A percentile compares a stretch with the other conserved stretches of the same genome.
phyloP scores from a whole-genome alignment of 1,284 basidiomycete genomes.

The Coniophora puteana region DNA sequence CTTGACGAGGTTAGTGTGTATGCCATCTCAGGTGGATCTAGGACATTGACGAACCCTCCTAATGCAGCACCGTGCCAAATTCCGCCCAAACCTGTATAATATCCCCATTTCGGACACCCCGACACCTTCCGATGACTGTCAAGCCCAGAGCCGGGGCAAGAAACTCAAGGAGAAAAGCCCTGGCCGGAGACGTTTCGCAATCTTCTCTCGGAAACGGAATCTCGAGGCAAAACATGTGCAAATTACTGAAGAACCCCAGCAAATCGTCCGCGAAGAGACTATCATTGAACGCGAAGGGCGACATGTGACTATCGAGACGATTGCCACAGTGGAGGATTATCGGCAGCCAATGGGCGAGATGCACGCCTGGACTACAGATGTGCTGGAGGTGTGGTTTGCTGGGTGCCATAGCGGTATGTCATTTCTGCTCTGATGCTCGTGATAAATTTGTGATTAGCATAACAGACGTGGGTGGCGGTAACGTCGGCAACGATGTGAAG shows the following conservation, averaged over 20 bases:
- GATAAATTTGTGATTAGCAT: conserved; percentile 4
- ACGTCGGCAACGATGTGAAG: conserved; percentile 38
- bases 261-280: conserved; percentile 18
- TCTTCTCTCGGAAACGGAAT: background rate
- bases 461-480: conserved; percentile 68
- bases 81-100: conserved; percentile 50
- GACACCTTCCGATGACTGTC: no score
- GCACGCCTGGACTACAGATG: conserved; percentile 34
- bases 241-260: background rate
- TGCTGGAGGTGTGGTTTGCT: conserved; percentile 63
- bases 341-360: conserved; percentile 10
- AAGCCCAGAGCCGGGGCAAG: background rate
- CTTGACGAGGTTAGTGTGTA: conserved; percentile 50
- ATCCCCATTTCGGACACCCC: conserved; percentile 25
- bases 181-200: no score
- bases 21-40: background rate
- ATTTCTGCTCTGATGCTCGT: background rate
- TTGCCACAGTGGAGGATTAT: no score
- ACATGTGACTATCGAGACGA: no score
- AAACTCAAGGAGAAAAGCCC: background rate
- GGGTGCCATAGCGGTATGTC: conserved; percentile 55
- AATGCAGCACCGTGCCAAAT: conserved; percentile 48
- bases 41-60: conserved; percentile 10
- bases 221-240: background rate
- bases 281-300: no score